A percentile compares a stretch with the other conserved stretches of the same genome.
phyloP scores from a whole-genome alignment of 352 stramenopile genomes.

The Aphanomyces cochlioides region DNA sequence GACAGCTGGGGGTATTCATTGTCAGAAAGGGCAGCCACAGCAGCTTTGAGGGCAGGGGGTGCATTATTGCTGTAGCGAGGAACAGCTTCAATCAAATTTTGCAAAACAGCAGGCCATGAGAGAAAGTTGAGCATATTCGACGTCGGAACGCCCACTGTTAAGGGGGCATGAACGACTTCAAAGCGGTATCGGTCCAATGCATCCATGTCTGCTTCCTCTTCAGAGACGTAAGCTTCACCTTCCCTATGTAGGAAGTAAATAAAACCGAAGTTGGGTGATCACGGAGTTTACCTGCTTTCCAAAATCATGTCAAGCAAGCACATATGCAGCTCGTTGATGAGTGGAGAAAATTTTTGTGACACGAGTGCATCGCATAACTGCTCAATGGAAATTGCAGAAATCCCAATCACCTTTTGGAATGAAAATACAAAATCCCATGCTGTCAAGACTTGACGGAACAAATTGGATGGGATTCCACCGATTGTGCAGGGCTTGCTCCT shows the following conservation, averaged over 20 bases:
- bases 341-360: conserved; percentile 41
- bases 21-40: conserved; percentile 44
- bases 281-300: conserved; percentile 45
- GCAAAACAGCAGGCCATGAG: conserved; percentile 74
- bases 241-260: conserved; percentile 41
- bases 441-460: conserved; percentile 54
- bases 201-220: conserved; percentile 79
- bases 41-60: conserved; percentile 41
- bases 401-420: conserved; percentile 60
- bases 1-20: conserved; percentile 53
- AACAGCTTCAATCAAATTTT: conserved; percentile 61
- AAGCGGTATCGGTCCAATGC: conserved; percentile 75
- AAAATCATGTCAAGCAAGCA: conserved; percentile 77
- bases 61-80: conserved; percentile 58
- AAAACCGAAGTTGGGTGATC: not conserved
- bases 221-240: conserved; percentile 81
- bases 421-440: conserved; percentile 77
- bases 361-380: conserved; percentile 57
- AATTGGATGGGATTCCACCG: conserved; percentile 42
- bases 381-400: conserved; percentile 58
- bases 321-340: conserved; percentile 81
- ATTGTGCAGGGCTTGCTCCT: conserved; percentile 60
- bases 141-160: conserved; percentile 74
- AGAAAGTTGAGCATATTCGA: conserved; percentile 74
- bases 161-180: conserved; percentile 70